A percentile compares a stretch with the other conserved stretches of the same genome.
Evolutionary conservation across 2,329 filamentous ascomycete species (phyloP).

Genomic region (Monosporascus sp.): DNA sequence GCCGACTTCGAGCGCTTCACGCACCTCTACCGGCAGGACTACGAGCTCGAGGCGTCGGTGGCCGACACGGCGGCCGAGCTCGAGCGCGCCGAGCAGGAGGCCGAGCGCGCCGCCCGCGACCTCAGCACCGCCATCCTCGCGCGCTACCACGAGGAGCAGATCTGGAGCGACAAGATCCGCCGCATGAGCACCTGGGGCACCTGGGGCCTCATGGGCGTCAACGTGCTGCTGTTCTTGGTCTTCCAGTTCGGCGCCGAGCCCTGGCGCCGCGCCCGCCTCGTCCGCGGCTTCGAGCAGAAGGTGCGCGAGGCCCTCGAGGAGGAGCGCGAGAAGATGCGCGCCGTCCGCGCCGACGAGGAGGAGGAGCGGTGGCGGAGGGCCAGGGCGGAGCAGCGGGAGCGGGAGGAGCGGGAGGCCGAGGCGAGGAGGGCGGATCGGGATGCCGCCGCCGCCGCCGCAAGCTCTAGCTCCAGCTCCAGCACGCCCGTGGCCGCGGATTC

Average conservation of each 20-base stretch:
- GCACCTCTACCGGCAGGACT: conserved; percentile 82
- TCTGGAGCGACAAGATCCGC: conserved; percentile 97
- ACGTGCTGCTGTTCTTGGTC: conserved; percentile 80
- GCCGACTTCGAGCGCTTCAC: conserved; percentile 92
- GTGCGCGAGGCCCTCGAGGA: conserved; percentile 66
- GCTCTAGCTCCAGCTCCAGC: background rate
- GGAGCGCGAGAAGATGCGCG: conserved; percentile 49
- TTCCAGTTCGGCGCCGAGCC: conserved; percentile 89
- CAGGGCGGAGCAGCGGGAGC: conserved; percentile 11
- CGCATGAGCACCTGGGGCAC: conserved; percentile 98
- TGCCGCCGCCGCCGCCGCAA: conserved; percentile 7
- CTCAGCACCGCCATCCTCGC: conserved; percentile 80
- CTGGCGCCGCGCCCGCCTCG: conserved; percentile 76
- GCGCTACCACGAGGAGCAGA: conserved; percentile 97
- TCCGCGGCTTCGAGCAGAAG: conserved; percentile 76
- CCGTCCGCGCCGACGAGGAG: conserved; percentile 32
- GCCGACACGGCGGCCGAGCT: conserved; percentile 65
- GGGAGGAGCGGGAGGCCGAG: conserved; percentile 23
- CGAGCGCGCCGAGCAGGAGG: conserved; percentile 68
- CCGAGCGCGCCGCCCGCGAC: conserved; percentile 69
- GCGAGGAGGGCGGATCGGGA: conserved; percentile 12
- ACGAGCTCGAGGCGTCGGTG: conserved; percentile 85
- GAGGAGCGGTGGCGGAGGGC: conserved; percentile 17
- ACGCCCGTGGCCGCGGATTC: conserved; percentile 5
- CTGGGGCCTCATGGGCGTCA: conserved; percentile 96